Conservation (phyloP, 2,329 filamentous ascomycete genomes). For the Neofusicoccum sp. region DNA sequence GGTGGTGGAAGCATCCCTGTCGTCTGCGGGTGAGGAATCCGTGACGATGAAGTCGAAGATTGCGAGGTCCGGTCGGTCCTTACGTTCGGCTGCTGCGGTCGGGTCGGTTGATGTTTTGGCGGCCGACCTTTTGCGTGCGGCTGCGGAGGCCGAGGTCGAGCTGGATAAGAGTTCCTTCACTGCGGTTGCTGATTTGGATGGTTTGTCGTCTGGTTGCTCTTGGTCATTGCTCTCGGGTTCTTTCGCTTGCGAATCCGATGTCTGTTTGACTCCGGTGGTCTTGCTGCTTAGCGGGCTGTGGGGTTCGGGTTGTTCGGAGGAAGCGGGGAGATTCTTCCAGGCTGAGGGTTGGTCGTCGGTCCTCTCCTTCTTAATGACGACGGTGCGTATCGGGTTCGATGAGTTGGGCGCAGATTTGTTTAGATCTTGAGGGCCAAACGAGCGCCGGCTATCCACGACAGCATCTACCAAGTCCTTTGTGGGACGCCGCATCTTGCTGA, state of each 20-base stretch:
- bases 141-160: slow-evolving; percentile 27
- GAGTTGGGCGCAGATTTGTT: slow-evolving; percentile 18
- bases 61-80: slow-evolving; percentile 30
- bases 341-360: slow-evolving; percentile 22
- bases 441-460: slow-evolving; percentile 25
- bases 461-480: slow-evolving; percentile 48
- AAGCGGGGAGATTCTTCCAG: slow-evolving; percentile 31
- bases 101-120: slow-evolving; percentile 11
- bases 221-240: slow-evolving; percentile 20
- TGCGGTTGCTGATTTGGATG: slow-evolving; percentile 31
- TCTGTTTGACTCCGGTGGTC: slow-evolving; percentile 19
- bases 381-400: slow-evolving; percentile 13
- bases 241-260: slow-evolving; percentile 20
- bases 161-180: slow-evolving; percentile 32
- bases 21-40: slow-evolving; percentile 29
- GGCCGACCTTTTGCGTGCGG: slow-evolving; percentile 25
- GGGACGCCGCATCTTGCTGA: slow-evolving; percentile 50
- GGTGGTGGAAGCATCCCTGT: slow-evolving; percentile 22
- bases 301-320: slow-evolving; percentile 17
- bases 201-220: slow-evolving; percentile 21
- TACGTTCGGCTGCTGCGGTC: slow-evolving; percentile 21
- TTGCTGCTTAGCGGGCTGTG: slow-evolving; percentile 40
- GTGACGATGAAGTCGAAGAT: slow-evolving; percentile 37
- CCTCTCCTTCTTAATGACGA: slow-evolving; percentile 30
- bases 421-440: slow-evolving; percentile 23